Evolutionary conservation across 768 basidiomycete genomes (phyloP), one percentile per base, ranked within the genome.

Genomic region (Lactarius tabidus): DNA sequence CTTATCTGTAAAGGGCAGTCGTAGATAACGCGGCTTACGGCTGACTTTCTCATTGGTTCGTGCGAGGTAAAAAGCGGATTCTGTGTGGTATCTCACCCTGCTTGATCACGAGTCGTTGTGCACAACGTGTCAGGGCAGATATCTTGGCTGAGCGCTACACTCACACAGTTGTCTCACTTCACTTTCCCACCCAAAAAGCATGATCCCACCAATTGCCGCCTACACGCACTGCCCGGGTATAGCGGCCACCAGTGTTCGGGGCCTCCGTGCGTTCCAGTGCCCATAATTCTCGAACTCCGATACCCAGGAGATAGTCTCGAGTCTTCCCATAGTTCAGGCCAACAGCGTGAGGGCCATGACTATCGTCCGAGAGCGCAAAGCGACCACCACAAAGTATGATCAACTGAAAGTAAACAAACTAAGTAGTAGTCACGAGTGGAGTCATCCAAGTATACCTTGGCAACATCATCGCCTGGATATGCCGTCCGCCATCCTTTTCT

Each of bases 331-430:
- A 99, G 75, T 98, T 93, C 64, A 93, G 79, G 0, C 94, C 95
- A 60, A 98, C 94, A 10, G 86, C 85, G 35, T 86, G 84, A 2
- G 93, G 90, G 0, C 93, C 94, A 71, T 99, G 97, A 59, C 95
- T 95, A 77, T 98, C 97, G 73, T 98, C 97, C 6, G 96, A 98
- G 31, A 99, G 81, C 23, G 88, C 84, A 68, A 97, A 85, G 28
- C 85, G 84, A 3, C 95, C 97, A 12, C 82, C 84, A 56, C 80
- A 75, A 51, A 80, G 72, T n/a, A 85, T 69, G 63, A 98, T 90
- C 28, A 89, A 71, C 96, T 98, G 72, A 33, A 60, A 17, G 45
- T 36, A 58, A 35, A 39, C 23, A 56, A 54, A 51, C 28, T 41
- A 57, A 51, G 23, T 57, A 48, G 23, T 59, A 48, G 38, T 43